Conservation (phyloP, 2,329 filamentous ascomycete genomes). For the Fonsecaea multimorphosa region DNA sequence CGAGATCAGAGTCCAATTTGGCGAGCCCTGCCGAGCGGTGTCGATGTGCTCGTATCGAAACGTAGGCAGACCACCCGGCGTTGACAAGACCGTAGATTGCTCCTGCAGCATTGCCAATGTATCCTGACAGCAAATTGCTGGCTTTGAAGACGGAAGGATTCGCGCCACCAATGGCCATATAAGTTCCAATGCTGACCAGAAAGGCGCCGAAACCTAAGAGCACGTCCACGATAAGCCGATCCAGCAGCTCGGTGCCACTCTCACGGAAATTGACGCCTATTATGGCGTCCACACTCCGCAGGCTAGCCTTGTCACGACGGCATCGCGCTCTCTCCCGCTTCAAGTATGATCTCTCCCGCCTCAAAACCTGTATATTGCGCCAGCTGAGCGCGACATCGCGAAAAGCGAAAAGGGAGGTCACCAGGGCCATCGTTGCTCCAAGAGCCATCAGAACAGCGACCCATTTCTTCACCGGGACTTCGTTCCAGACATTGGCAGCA, state of each 20-base stretch:
- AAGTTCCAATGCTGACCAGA: constrained; percentile 59
- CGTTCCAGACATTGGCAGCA: constrained; percentile 64
- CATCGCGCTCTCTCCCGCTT: constrained; percentile 31
- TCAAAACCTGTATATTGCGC: constrained; percentile 56
- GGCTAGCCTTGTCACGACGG: constrained; percentile 31
- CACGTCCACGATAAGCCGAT: constrained; percentile 59
- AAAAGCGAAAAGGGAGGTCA: constrained; percentile 55
- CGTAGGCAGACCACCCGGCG: constrained; percentile 54
- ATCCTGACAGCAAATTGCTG: constrained; percentile 62
- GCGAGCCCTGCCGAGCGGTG: constrained; percentile 45
- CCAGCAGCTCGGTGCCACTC: constrained; percentile 58
- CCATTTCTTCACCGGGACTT: constrained; percentile 56
- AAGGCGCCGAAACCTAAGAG: constrained; percentile 58
- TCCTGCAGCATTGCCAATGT: constrained; percentile 60
- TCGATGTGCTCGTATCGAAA: constrained; percentile 50
- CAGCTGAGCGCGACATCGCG: constrained; percentile 54
- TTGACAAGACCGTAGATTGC: constrained; percentile 59
- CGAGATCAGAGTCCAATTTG: constrained; percentile 40
- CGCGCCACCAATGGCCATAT: constrained; percentile 61
- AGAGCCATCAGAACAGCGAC: constrained; percentile 61
- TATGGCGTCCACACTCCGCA: constrained; percentile 45
- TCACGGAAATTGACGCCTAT: constrained; percentile 58
- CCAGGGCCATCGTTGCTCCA: constrained; percentile 56
- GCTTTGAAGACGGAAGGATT: constrained; percentile 51
- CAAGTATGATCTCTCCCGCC: constrained; percentile 50